Evolutionary conservation across 2,329 filamentous ascomycete genomes (phyloP).

Genomic region (Mollisiaceae sp.): DNA sequence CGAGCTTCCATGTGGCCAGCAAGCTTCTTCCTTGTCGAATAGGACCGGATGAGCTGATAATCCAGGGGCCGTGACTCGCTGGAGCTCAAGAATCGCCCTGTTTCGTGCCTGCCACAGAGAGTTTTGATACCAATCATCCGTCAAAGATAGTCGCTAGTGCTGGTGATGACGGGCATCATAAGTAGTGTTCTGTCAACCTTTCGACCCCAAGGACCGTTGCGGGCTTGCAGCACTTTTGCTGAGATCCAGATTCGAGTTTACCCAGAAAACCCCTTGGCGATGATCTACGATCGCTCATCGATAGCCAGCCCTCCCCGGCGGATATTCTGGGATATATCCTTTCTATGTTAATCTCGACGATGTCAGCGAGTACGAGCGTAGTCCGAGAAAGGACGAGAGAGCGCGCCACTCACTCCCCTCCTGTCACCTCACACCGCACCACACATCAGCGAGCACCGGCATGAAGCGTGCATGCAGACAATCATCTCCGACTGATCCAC

Average conservation of each 20-base stretch:
- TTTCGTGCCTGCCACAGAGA: constrained; percentile 11
- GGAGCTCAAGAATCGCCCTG: background rate
- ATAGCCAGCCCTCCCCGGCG: constrained; percentile 17
- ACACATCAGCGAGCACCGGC: constrained; percentile 10
- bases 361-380: constrained; percentile 8
- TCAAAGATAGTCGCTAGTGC: constrained; percentile 20
- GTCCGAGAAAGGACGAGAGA: background rate
- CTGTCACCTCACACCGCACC: background rate
- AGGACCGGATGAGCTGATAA: constrained; percentile 7
- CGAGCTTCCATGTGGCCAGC: constrained; percentile 30
- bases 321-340: constrained; percentile 6
- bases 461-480: constrained; percentile 15
- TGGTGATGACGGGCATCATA: constrained; percentile 28
- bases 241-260: constrained; percentile 17
- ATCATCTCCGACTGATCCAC: constrained; percentile 31
- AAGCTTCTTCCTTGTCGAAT: constrained; percentile 32
- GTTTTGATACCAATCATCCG: constrained; percentile 33
- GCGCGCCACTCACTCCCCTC: constrained; percentile 6
- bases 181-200: background rate
- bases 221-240: background rate
- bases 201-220: background rate
- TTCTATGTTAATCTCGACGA: constrained; percentile 3
- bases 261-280: constrained; percentile 17
- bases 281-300: constrained; percentile 29
- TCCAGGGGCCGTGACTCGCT: constrained; percentile 20